These are phyloP conservation scores for Xylaria arbuscula DNA, from an alignment of 2,329 filamentous ascomycete species.

Conservation along the genomic window DNA sequence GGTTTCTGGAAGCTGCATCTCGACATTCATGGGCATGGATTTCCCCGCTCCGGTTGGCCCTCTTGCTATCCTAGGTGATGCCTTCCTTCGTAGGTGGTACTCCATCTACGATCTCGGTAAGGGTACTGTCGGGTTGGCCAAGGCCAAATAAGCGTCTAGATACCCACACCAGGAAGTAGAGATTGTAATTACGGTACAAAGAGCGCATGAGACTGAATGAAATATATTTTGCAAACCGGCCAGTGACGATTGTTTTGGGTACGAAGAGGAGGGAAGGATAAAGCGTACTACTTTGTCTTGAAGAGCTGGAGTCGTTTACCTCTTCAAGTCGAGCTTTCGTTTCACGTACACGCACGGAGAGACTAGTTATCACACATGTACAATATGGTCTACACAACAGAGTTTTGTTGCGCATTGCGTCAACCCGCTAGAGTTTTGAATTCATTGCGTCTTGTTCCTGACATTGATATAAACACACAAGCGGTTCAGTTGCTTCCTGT, in stretches of 20 bases:
- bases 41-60: constrained; percentile 88
- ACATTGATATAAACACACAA: background rate
- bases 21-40: constrained; percentile 97
- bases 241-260: constrained; percentile 10
- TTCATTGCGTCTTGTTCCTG: background rate
- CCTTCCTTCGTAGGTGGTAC: constrained; percentile 87
- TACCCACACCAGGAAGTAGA: background rate
- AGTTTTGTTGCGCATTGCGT: constrained; percentile 6
- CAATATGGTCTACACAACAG: constrained; percentile 31
- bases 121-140: constrained; percentile 87
- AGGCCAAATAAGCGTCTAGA: constrained; percentile 67
- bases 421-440: background rate
- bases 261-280: background rate
- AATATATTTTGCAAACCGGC: background rate
- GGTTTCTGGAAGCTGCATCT: constrained; percentile 94
- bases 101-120: constrained; percentile 96
- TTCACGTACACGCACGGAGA: background rate
- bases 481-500: background rate
- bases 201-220: constrained; percentile 17
- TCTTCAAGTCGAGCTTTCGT: constrained; percentile 15
- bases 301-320: constrained; percentile 4
- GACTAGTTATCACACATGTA: constrained; percentile 30
- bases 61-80: constrained; percentile 93
- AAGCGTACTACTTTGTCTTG: background rate
- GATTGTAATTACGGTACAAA: background rate